A percentile compares a stretch with the other conserved stretches of the same genome.
phyloP scores from a whole-genome alignment of 176 grass and related monocot genomes.

The Lolium multiflorum region DNA sequence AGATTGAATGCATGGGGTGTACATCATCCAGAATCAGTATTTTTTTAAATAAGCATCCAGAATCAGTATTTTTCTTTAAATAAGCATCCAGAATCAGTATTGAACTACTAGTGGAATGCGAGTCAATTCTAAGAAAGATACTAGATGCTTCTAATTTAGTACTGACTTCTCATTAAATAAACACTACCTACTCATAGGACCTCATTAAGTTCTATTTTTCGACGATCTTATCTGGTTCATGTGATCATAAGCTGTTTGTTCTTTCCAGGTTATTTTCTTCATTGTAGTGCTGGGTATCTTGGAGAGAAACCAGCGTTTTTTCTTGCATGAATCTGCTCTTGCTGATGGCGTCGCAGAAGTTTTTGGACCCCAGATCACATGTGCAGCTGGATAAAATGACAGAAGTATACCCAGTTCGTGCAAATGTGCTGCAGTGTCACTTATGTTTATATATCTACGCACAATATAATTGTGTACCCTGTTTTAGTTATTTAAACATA shows the following conservation, averaged over 20 bases:
- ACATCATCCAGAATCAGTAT: background rate
- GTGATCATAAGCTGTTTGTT: background rate
- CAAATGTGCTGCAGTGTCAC: background rate
- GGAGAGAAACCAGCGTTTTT: background rate
- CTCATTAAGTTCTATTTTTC: too few species aligned
- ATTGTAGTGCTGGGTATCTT: background rate
- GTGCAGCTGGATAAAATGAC: background rate
- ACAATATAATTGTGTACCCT: background rate
- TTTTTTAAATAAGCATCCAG: background rate
- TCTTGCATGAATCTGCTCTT: background rate
- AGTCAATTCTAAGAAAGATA: too few species aligned
- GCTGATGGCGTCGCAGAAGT: background rate
- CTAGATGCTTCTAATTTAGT: too few species aligned
- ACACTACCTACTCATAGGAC: too few species aligned
- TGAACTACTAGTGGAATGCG: background rate
- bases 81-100: background rate
- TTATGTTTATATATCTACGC: background rate
- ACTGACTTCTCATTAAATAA: too few species aligned
- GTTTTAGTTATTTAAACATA: slow-evolving; percentile 2
- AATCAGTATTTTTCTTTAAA: background rate
- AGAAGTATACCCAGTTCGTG: background rate
- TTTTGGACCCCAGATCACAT: background rate
- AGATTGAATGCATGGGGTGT: background rate
- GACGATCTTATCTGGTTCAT: background rate
- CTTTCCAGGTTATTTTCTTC: too few species aligned